Conservation (phyloP, 306 rosid species). For the Crotalaria pallida region DNA sequence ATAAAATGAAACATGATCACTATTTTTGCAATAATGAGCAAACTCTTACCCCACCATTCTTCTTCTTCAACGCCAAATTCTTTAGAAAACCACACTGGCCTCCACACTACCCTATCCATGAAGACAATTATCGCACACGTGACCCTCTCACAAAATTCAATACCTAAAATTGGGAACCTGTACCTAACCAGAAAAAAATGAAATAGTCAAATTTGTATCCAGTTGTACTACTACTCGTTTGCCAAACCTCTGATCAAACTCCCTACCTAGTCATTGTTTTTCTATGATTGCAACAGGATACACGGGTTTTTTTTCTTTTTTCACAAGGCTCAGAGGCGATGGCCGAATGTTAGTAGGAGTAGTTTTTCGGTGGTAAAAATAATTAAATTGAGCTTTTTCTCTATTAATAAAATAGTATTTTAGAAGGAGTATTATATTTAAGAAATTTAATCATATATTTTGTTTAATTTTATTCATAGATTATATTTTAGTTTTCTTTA, state of each 20-base stretch:
- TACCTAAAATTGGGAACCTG: conserved; percentile 32
- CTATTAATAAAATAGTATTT: too few relatives aligned
- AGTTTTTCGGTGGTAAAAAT: too few relatives aligned
- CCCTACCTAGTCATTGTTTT: conserved; percentile 3
- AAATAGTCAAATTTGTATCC: conserved; percentile 29
- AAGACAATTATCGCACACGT: conserved; percentile 30
- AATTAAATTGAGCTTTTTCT: too few relatives aligned
- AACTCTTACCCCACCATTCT: not conserved
- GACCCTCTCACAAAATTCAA: conserved; percentile 31
- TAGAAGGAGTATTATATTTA: too few relatives aligned
- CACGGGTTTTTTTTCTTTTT: not conserved
- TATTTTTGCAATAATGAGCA: not conserved
- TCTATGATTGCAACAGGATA: conserved; percentile 13
- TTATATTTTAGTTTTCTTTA: too few relatives aligned
- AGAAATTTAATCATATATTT: too few relatives aligned
- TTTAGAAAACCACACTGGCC: conserved; percentile 4
- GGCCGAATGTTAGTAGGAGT: too few relatives aligned
- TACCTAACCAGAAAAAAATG: conserved; percentile 33
- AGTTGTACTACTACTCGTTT: conserved; percentile 15
- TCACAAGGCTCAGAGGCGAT: too few relatives aligned
- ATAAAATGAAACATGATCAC: not conserved
- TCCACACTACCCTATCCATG: conserved; percentile 9
- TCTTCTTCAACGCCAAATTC: not conserved
- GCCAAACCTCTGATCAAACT: conserved; percentile 29
- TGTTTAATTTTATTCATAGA: too few relatives aligned